Evolutionary conservation across 1,284 basidiomycete genomes (phyloP).

Genomic region (Malassezia sympodialis): DNA sequence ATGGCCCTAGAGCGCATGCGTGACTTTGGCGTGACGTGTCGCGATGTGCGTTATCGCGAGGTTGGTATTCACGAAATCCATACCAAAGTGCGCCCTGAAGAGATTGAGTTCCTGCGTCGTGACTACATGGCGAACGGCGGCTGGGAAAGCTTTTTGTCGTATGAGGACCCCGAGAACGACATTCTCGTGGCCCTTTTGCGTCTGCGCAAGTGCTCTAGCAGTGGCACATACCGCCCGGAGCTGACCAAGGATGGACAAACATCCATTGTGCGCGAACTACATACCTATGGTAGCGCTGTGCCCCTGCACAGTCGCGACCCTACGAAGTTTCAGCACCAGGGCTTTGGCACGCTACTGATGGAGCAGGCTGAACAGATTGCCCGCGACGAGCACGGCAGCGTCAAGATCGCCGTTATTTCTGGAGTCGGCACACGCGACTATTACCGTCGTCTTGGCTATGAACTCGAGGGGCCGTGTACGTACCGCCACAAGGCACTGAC

Average conservation of each 20-base stretch:
- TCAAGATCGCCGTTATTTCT: slow-evolving; percentile 89
- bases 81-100: slow-evolving; percentile 88
- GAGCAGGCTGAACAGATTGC: slow-evolving; percentile 98
- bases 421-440: slow-evolving; percentile 91
- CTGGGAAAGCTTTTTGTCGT: slow-evolving; percentile 98
- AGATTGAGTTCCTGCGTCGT: slow-evolving; percentile 87
- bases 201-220: slow-evolving; percentile 85
- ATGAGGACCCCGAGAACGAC: slow-evolving; percentile 93
- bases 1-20: slow-evolving; percentile 94
- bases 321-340: slow-evolving; percentile 64
- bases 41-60: slow-evolving; percentile 94
- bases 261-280: slow-evolving; percentile 89
- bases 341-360: slow-evolving; percentile 95
- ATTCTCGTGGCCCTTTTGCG: slow-evolving; percentile 90
- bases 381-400: slow-evolving; percentile 88
- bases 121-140: slow-evolving; percentile 91
- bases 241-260: slow-evolving; percentile 66
- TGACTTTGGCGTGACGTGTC: slow-evolving; percentile 94
- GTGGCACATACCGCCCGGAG: slow-evolving; percentile 91
- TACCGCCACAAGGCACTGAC: slow-evolving; percentile 7
- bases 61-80: slow-evolving; percentile 99
- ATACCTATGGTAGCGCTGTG: slow-evolving; percentile 98
- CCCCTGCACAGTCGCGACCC: slow-evolving; percentile 94
- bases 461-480: slow-evolving; percentile 75
- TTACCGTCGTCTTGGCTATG: slow-evolving; percentile 82